Conservation (phyloP, 257 asterid genomes). For the Nicotiana paniculata region DNA sequence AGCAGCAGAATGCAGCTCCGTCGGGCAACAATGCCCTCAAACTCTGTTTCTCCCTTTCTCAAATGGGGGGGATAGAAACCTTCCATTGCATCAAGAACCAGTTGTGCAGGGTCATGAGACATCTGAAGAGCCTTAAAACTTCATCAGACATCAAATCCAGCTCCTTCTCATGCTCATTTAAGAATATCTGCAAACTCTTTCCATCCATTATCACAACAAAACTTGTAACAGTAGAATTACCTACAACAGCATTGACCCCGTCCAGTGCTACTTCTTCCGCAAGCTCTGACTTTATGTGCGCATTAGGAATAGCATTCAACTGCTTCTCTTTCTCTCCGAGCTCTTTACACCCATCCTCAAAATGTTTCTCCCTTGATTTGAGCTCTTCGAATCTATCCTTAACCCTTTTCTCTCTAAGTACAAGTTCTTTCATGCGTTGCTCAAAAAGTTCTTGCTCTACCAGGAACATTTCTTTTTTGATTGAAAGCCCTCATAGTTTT, state of each 20-base stretch:
- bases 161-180: constrained; percentile 37
- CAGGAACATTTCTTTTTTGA: constrained; percentile 20
- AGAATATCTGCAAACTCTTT: constrained; percentile 32
- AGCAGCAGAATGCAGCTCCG: constrained; percentile 35
- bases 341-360: constrained; percentile 8
- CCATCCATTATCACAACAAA: constrained; percentile 40
- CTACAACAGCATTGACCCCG: not conserved
- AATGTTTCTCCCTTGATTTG: constrained; percentile 16
- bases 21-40: constrained; percentile 12
- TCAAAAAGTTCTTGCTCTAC: constrained; percentile 27
- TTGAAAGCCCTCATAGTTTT: constrained; percentile 24
- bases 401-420: constrained; percentile 20
- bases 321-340: constrained; percentile 15
- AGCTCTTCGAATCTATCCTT: constrained; percentile 21
- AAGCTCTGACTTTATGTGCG: constrained; percentile 10
- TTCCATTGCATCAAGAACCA: constrained; percentile 50
- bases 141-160: constrained; percentile 29
- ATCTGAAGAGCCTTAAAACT: constrained; percentile 33
- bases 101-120: constrained; percentile 46
- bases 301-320: constrained; percentile 4
- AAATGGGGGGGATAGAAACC: constrained; percentile 30
- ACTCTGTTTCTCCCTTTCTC: constrained; percentile 18
- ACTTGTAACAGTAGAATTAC: constrained; percentile 10
- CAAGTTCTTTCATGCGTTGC: constrained; percentile 21
- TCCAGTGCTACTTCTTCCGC: constrained; percentile 23